Evolutionary conservation across 2,329 filamentous ascomycete species (phyloP).

Genomic region (Hypoxylon sp.): DNA sequence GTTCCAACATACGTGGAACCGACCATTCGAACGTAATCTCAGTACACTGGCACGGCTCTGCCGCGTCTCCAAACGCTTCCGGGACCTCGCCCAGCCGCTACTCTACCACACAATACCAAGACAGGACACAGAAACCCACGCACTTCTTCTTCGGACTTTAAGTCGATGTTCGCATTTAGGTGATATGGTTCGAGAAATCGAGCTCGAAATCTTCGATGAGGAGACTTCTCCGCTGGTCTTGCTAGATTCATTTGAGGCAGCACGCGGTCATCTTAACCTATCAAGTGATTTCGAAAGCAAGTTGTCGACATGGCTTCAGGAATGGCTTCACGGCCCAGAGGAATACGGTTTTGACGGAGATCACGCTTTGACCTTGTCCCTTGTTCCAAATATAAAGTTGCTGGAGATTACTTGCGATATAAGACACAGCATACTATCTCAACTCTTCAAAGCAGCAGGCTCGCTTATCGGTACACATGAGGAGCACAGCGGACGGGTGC

Average conservation of each 20-base stretch:
- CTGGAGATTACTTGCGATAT: neutral
- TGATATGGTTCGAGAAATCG: neutral
- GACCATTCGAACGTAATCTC: neutral
- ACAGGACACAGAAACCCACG: too few species aligned
- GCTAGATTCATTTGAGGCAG: neutral
- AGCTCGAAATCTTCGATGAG: neutral
- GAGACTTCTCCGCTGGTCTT: neutral
- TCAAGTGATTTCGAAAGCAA: neutral
- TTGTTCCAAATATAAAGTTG: neutral
- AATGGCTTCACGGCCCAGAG: too few species aligned
- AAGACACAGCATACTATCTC: neutral
- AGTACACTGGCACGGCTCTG: neutral
- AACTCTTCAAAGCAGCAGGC: neutral
- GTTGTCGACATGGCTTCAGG: too few species aligned
- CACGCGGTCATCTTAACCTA: neutral
- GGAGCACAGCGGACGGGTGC: neutral
- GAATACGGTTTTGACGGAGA: too few species aligned
- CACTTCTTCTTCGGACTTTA: neutral
- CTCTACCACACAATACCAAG: neutral
- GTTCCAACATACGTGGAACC: neutral
- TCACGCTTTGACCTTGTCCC: neutral
- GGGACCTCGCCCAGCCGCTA: neutral
- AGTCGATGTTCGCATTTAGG: neutral
- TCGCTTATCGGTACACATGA: neutral
- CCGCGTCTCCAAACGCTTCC: neutral